These are phyloP conservation scores for Colletotrichum chlorophyti DNA, from an alignment of 2,329 filamentous ascomycete species.

Conservation along the genomic window DNA sequence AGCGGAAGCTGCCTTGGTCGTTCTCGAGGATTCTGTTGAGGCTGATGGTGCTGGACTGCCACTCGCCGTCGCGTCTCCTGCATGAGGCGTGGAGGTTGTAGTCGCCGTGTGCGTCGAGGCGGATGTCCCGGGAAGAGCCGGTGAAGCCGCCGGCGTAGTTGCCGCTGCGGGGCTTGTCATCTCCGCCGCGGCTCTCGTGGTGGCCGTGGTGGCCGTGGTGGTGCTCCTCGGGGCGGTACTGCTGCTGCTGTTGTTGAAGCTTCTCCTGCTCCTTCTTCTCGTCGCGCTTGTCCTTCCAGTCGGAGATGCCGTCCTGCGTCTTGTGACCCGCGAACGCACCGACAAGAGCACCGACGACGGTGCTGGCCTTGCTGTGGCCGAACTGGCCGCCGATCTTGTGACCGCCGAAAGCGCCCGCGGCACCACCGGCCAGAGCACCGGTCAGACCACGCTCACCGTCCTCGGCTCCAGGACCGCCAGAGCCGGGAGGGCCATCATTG, in stretches of 20 bases:
- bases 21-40: conserved; percentile 44
- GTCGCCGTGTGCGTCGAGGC: conserved; percentile 41
- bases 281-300: conserved; percentile 47
- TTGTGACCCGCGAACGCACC: conserved; percentile 51
- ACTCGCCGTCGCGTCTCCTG: conserved; percentile 39
- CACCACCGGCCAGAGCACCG: conserved; percentile 47
- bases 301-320: conserved; percentile 45
- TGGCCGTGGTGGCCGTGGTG: conserved; percentile 27
- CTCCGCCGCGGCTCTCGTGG: conserved; percentile 25
- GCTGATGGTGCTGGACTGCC: conserved; percentile 41
- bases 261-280: conserved; percentile 45
- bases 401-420: conserved; percentile 48
- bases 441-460: conserved; percentile 50
- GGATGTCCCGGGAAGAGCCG: conserved; percentile 41
- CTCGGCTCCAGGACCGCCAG: conserved; percentile 31
- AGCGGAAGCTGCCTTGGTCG: conserved; percentile 45
- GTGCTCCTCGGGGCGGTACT: conserved; percentile 23
- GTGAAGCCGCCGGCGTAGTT: conserved; percentile 37
- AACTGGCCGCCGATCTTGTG: conserved; percentile 48
- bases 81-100: conserved; percentile 43
- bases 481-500: conserved; percentile 20
- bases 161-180: conserved; percentile 33
- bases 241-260: conserved; percentile 14
- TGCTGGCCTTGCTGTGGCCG: conserved; percentile 43
- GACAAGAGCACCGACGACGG: conserved; percentile 46